phyloP scores from a whole-genome alignment of 225 moss, liverwort and hornwort species.

The Neckera pumila region DNA sequence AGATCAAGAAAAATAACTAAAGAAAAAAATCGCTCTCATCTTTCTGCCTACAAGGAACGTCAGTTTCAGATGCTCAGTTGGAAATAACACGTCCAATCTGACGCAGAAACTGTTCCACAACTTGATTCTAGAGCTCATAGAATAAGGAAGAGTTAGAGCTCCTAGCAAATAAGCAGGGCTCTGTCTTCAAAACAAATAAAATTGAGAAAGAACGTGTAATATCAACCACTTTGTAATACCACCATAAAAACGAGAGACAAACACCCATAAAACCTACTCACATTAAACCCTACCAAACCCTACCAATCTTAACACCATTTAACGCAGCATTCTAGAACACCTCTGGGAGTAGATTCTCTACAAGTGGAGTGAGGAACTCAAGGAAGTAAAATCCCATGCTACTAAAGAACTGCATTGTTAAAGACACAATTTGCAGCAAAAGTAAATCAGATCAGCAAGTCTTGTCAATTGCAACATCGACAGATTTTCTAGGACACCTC shows the following conservation, averaged over 20 bases:
- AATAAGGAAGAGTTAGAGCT: background rate
- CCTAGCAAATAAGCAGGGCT: background rate
- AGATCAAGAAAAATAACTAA: background rate
- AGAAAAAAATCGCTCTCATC: background rate
- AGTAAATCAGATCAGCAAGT: background rate
- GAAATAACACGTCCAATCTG: background rate
- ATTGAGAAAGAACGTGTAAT: background rate
- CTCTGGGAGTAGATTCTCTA: background rate
- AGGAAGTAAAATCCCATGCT: background rate
- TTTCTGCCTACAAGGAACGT: background rate
- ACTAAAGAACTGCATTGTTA: background rate
- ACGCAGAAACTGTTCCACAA: background rate
- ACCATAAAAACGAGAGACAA: background rate
- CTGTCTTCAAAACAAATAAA: background rate
- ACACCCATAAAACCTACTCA: background rate
- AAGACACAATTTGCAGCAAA: background rate
- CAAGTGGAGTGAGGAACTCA: background rate
- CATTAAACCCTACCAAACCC: background rate
- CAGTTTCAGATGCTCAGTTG: background rate
- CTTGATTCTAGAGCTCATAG: background rate
- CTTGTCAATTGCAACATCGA: background rate
- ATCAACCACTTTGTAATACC: background rate
- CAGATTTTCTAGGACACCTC: background rate
- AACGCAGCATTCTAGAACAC: background rate
- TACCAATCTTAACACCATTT: background rate